A percentile compares a stretch with the other conserved stretches of the same genome.
Evolutionary conservation across 768 basidiomycete genomes (phyloP).

Genomic region (Lactifluus volemus): DNA sequence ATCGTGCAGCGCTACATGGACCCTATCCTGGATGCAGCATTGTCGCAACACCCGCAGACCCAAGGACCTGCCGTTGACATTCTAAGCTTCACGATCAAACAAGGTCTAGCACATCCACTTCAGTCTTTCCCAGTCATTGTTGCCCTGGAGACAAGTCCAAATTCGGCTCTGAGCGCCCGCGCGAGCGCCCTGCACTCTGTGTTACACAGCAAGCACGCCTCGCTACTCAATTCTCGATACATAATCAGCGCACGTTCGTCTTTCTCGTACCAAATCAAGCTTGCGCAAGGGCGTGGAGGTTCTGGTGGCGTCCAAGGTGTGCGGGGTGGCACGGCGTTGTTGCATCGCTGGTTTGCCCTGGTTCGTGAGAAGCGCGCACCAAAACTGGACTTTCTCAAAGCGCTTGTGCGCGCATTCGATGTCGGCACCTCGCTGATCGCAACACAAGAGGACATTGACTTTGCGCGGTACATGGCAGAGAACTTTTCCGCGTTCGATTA

Average conservation of each 20-base stretch:
- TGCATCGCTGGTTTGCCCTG: constrained; percentile 87
- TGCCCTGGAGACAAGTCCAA: constrained; percentile 83
- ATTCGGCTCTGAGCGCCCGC: constrained; percentile 49
- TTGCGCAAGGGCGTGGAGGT: constrained; percentile 29
- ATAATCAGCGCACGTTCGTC: constrained; percentile 71
- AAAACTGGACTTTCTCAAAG: constrained; percentile 80
- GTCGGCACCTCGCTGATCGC: constrained; percentile 49
- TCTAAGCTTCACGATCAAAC: constrained; percentile 85
- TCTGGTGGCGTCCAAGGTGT: constrained; percentile 41
- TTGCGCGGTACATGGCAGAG: constrained; percentile 89
- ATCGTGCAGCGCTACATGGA: constrained; percentile 88
- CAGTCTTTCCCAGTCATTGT: constrained; percentile 92
- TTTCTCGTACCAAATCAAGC: constrained; percentile 72
- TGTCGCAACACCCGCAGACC: constrained; percentile 60
- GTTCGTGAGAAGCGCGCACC: constrained; percentile 84
- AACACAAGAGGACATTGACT: constrained; percentile 74
- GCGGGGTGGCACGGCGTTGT: constrained; percentile 45
- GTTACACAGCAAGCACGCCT: constrained; percentile 82
- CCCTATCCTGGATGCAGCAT: constrained; percentile 71
- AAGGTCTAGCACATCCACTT: constrained; percentile 91
- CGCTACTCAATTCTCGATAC: constrained; percentile 81
- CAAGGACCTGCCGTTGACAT: constrained; percentile 86
- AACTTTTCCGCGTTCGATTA: constrained; percentile 91
- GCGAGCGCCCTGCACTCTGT: constrained; percentile 75
- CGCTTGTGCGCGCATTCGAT: constrained; percentile 76